Evolutionary conservation across 225 moss, liverwort and hornwort species (phyloP), one percentile per base, ranked within the genome.

Genomic region (Neckera pumila): DNA sequence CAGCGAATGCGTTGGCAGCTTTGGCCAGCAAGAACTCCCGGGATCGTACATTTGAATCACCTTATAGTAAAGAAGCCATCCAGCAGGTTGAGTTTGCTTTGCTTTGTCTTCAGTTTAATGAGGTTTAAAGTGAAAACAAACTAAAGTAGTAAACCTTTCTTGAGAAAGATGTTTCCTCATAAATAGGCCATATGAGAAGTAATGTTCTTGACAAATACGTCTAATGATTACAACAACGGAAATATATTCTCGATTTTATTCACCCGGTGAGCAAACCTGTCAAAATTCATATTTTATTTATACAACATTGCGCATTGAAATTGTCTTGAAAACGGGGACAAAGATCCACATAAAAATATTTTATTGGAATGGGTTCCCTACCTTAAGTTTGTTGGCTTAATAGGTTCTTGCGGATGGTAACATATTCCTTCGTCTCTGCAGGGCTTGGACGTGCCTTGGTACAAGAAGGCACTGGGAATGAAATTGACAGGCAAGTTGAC

Each of bases 391-490:
- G 9, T 74, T 81, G 74, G 28, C 57, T 54, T 53, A 56, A 13
- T 34, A 33, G n/a, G 17, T 66, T 45, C 75, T n/a, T 74, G 45
- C 34, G 58, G 54, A 84, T 80, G 45, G 10, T 58, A 78, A 84
- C 51, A 25, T 88, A 51, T 51, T 64, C 23, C 36, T 78, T 62
- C 42, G 73, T 71, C 42, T 87, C 64, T 91, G 67, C 94, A 98
- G 96, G 98, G 98, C 57, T 85, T 91, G 38, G 96, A 97, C 89
- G 64, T 97, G 53, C 98, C 98, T 20, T 99, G 97, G 96, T 95
- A 91, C 88, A 87, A 90, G 76, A 97, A 96, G 86, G 28, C 89
- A 40, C 76, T 98, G 60, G 98, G 95, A 34, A 87, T 89, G 86
- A 96, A 92, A 90, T 84, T 94, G 80, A 93, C 93, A 93, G 98